These are phyloP conservation scores for Cercospora sp. DNA, from an alignment of 2,329 filamentous ascomycete genomes.

Conservation along the genomic window DNA sequence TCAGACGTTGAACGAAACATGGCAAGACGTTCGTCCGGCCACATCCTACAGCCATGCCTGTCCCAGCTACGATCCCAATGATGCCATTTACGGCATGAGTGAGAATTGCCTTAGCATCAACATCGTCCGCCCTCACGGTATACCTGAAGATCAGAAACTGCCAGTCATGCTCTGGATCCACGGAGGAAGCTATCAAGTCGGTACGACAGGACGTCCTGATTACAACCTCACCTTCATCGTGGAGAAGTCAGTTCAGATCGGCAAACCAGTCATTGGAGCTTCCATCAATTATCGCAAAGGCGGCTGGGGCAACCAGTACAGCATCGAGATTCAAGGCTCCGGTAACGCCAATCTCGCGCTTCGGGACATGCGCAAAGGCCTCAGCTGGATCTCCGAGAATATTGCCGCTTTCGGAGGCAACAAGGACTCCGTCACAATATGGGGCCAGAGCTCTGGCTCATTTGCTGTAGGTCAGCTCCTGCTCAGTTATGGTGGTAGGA, in stretches of 20 bases:
- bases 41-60: conserved; percentile 26
- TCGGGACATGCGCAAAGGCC: conserved; percentile 46
- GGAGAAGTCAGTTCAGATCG: conserved; percentile 43
- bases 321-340: conserved; percentile 53
- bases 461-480: conserved; percentile 48
- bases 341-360: conserved; percentile 53
- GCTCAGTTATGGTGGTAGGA: conserved; percentile 48
- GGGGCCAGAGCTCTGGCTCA: conserved; percentile 42
- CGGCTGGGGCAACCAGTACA: conserved; percentile 68
- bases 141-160: conserved; percentile 44
- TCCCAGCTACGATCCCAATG: conserved; percentile 19
- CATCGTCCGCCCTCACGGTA: conserved; percentile 56
- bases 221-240: conserved; percentile 67
- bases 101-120: conserved; percentile 64
- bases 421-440: conserved; percentile 24
- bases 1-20: conserved; percentile 24
- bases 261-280: conserved; percentile 57
- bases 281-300: conserved; percentile 66
- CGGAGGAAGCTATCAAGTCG: conserved; percentile 28
- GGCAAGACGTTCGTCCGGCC: conserved; percentile 19
- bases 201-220: conserved; percentile 20
- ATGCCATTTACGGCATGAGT: conserved; percentile 24
- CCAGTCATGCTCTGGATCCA: conserved; percentile 64
- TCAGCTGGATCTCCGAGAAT: conserved; percentile 47
- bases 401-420: conserved; percentile 37